A percentile compares a stretch with the other conserved stretches of the same genome.
These are phyloP conservation scores for Dactylellina sp. DNA, from an alignment of 2,329 filamentous ascomycete species.

Conservation along the genomic window DNA sequence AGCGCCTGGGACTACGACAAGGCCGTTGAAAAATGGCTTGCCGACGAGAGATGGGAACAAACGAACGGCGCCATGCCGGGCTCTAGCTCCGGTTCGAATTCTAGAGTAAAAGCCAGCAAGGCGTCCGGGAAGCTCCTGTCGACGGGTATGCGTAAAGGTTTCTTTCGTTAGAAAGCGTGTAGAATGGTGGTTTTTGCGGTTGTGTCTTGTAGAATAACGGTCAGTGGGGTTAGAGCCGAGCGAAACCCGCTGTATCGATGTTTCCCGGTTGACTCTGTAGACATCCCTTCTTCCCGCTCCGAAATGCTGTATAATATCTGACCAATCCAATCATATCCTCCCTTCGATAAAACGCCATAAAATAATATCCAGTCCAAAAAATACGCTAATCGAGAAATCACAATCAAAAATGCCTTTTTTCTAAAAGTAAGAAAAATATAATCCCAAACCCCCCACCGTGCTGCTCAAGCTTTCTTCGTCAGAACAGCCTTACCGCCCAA, in stretches of 20 bases:
- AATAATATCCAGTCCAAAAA: slow-evolving; percentile 6
- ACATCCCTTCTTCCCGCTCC: not conserved
- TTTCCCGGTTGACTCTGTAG: not conserved
- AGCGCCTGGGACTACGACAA: slow-evolving; percentile 57
- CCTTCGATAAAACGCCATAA: slow-evolving; percentile 39
- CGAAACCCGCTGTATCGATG: not conserved
- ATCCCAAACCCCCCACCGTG: too few relatives aligned
- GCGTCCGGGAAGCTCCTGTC: slow-evolving; percentile 2
- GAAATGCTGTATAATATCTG: too few relatives aligned
- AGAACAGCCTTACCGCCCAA: slow-evolving; percentile 52
- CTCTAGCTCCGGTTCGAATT: slow-evolving; percentile 20
- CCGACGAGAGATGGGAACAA: slow-evolving; percentile 58
- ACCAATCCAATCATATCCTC: too few relatives aligned
- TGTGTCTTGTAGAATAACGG: not conserved
- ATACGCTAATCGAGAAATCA: slow-evolving; percentile 14
- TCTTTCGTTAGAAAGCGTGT: slow-evolving; percentile 31
- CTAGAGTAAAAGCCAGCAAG: slow-evolving; percentile 18
- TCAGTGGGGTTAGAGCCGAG: too few relatives aligned
- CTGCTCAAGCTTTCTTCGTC: slow-evolving; percentile 45
- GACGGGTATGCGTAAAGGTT: slow-evolving; percentile 22
- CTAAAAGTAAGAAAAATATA: too few relatives aligned
- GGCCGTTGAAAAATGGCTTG: slow-evolving; percentile 55
- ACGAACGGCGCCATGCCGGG: slow-evolving; percentile 18
- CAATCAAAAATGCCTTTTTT: slow-evolving; percentile 1
- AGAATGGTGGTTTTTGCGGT: not conserved